These are phyloP conservation scores for Knufia fluminis DNA, from an alignment of 2,329 filamentous ascomycete species.

Conservation along the genomic window DNA sequence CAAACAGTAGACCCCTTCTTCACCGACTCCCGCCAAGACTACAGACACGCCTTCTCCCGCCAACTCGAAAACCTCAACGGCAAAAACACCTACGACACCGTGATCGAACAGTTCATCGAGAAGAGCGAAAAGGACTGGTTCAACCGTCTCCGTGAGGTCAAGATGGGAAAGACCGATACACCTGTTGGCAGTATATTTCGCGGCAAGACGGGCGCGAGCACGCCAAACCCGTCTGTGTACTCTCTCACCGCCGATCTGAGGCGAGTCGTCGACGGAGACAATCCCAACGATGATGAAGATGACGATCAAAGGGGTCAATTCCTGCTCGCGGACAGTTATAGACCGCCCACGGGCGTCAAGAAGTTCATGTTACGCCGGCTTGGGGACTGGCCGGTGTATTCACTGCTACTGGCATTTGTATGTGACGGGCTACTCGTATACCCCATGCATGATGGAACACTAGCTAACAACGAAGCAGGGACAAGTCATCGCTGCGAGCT, in stretches of 20 bases:
- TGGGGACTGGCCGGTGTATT: constrained; percentile 47
- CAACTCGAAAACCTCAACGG: constrained; percentile 40
- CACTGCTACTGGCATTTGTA: constrained; percentile 40
- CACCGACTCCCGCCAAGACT: constrained; percentile 46
- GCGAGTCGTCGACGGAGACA: too few species aligned
- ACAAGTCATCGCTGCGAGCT: constrained; percentile 47
- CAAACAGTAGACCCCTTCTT: constrained; percentile 50
- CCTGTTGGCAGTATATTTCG: constrained; percentile 18
- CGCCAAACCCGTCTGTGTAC: constrained; percentile 23
- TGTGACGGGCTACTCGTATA: neutral
- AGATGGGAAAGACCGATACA: constrained; percentile 23
- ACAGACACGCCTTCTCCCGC: constrained; percentile 43
- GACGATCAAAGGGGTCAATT: constrained; percentile 36
- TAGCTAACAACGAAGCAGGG: too few species aligned
- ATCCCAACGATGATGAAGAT: constrained; percentile 26
- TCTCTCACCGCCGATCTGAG: constrained; percentile 25
- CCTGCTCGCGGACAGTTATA: constrained; percentile 36
- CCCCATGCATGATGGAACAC: too few species aligned
- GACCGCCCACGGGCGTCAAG: constrained; percentile 38
- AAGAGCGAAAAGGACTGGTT: constrained; percentile 53
- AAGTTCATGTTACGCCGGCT: constrained; percentile 38
- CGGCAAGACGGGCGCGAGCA: constrained; percentile 18
- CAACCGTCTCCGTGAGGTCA: constrained; percentile 12
- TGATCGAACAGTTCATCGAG: constrained; percentile 50
- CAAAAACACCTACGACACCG: constrained; percentile 40